phyloP scores from a whole-genome alignment of 2,329 filamentous ascomycete genomes.

The Lecanoromycetidae sp. region DNA sequence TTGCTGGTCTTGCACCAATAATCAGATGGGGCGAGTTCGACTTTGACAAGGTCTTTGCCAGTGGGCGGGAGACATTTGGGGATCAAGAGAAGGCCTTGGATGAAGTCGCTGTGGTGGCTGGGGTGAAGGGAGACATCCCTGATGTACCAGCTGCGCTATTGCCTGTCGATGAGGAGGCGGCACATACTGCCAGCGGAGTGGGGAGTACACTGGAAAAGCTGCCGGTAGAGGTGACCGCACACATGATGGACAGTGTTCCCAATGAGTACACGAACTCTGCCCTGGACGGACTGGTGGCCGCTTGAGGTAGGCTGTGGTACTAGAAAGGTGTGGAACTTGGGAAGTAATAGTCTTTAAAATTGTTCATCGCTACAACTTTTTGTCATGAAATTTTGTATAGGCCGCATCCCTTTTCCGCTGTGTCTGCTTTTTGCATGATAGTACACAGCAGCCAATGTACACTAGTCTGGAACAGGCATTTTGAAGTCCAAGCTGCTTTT shows the following conservation, averaged over 20 bases:
- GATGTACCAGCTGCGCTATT: background rate
- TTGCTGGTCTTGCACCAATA: constrained; percentile 43
- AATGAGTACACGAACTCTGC: background rate
- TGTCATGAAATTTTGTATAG: too few species aligned
- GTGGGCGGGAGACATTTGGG: constrained; percentile 9
- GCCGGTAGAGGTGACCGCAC: background rate
- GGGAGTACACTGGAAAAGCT: background rate
- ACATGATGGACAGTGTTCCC: background rate
- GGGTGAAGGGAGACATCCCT: background rate
- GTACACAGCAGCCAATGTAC: too few species aligned
- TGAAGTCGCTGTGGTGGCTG: background rate
- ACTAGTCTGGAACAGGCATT: too few species aligned
- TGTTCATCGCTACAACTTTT: too few species aligned
- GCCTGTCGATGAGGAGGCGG: constrained; percentile 1
- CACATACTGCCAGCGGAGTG: background rate
- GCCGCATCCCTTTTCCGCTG: too few species aligned
- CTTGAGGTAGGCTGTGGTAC: too few species aligned
- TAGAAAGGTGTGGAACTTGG: background rate
- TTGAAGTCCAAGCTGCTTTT: background rate
- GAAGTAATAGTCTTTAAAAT: too few species aligned
- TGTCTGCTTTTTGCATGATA: too few species aligned
- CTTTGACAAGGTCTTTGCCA: constrained; percentile 42
- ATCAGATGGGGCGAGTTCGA: constrained; percentile 48
- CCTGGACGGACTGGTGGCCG: background rate
- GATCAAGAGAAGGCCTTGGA: constrained; percentile 4